A percentile compares a stretch with the other conserved stretches of the same genome.
Conservation (phyloP, 352 stramenopile species). For the Poterioochromonas sp. region DNA sequence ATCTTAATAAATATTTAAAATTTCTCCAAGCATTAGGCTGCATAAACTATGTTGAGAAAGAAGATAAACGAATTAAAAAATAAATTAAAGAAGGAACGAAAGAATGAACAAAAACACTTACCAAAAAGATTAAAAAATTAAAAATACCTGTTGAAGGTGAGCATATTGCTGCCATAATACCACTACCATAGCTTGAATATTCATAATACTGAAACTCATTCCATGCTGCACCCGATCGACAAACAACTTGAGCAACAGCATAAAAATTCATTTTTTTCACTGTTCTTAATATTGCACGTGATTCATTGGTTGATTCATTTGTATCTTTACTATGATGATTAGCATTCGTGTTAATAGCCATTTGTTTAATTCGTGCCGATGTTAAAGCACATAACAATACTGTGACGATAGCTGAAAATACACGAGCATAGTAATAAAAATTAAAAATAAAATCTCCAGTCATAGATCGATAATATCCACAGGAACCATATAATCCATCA, state of each 20-base stretch:
- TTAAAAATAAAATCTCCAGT: not conserved
- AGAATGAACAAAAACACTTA: not conserved
- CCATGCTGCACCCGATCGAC: constrained; percentile 13
- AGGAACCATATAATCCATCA: not conserved
- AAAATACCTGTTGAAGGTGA: not conserved
- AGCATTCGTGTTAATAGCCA: not conserved
- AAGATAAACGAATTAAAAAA: not conserved
- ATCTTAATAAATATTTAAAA: not conserved
- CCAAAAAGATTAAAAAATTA: constrained; percentile 25
- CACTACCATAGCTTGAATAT: not conserved
- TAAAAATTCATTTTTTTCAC: constrained; percentile 8
- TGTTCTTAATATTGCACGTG: not conserved
- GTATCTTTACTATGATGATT: not conserved
- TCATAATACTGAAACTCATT: not conserved
- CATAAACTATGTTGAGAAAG: not conserved
- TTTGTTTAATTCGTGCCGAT: not conserved
- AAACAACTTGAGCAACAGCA: constrained; percentile 1
- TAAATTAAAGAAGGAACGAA: not conserved
- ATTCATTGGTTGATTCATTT: not conserved
- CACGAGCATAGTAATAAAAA: not conserved
- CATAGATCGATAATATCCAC: not conserved
- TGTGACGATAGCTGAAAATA: not conserved
- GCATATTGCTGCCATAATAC: not conserved
- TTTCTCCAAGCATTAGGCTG: not conserved
- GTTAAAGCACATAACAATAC: not conserved